Evolutionary conservation across 148 eudicot genomes (phyloP).

Genomic region (Silene latifolia): DNA sequence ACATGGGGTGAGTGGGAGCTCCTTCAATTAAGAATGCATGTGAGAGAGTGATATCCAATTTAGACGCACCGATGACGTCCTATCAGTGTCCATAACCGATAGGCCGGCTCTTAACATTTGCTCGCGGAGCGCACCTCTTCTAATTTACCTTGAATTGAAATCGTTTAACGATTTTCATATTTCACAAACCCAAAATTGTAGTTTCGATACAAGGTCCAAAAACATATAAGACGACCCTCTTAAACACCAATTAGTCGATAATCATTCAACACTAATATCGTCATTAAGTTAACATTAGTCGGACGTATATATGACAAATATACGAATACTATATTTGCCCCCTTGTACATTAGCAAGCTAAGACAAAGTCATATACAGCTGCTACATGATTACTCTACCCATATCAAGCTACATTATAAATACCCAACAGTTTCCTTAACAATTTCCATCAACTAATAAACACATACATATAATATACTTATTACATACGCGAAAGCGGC

Average conservation of each 20-base stretch:
- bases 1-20: too few species aligned
- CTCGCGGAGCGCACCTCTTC: too few species aligned
- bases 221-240: neutral
- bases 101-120: too few species aligned
- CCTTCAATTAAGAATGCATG: too few species aligned
- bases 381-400: neutral
- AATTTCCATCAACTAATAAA: constrained; percentile 4
- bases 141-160: too few species aligned
- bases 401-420: constrained; percentile 7
- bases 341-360: neutral
- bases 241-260: neutral
- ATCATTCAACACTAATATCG: neutral
- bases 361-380: neutral
- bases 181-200: too few species aligned
- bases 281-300: neutral
- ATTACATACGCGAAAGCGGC: neutral
- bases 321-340: neutral
- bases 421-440: neutral
- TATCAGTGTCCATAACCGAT: too few species aligned
- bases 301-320: neutral
- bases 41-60: too few species aligned
- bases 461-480: neutral
- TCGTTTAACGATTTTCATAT: too few species aligned
- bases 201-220: too few species aligned
- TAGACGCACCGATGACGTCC: too few species aligned